Conservation (phyloP, 148 eudicot genomes). For the Vaccinium myrtillus region DNA sequence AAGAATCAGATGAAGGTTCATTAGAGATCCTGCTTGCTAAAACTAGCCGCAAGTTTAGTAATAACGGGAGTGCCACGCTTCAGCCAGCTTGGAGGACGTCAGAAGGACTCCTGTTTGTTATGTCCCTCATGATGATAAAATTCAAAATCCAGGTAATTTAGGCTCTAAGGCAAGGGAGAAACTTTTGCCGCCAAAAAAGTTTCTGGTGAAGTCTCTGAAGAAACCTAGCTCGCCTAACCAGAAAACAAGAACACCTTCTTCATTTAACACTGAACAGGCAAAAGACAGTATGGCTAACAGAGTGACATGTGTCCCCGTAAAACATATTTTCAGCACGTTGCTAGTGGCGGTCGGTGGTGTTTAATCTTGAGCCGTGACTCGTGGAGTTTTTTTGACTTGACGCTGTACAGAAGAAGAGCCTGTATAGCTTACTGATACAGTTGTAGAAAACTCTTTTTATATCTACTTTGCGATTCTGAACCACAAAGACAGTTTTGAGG, state of each 20-base stretch:
- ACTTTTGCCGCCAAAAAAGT: neutral
- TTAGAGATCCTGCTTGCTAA: neutral
- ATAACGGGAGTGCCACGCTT: neutral
- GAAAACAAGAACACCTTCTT: constrained; percentile 2
- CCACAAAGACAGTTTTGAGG: neutral
- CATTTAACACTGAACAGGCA: neutral
- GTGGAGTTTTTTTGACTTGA: neutral
- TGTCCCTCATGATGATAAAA: neutral
- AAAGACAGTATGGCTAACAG: neutral
- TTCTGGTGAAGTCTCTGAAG: neutral
- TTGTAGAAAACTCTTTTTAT: neutral
- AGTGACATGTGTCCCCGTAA: constrained; percentile 33
- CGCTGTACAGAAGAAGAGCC: constrained; percentile 5
- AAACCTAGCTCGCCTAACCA: constrained; percentile 3
- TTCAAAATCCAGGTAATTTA: neutral
- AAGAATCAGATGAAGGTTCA: constrained; percentile 15
- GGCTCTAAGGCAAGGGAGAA: neutral
- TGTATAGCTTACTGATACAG: neutral
- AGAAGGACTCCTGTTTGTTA: constrained; percentile 37
- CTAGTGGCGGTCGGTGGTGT: constrained; percentile 19
- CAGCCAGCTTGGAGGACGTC: constrained; percentile 24
- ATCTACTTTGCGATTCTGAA: neutral
- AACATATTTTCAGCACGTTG: constrained; percentile 25
- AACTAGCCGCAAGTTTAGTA: neutral
- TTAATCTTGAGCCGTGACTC: neutral